Percentiles rank a stretch among this genome's conserved stretches.
Evolutionary conservation across 2,329 filamentous ascomycete genomes (phyloP).

Genomic region (Xylaria polymorpha): DNA sequence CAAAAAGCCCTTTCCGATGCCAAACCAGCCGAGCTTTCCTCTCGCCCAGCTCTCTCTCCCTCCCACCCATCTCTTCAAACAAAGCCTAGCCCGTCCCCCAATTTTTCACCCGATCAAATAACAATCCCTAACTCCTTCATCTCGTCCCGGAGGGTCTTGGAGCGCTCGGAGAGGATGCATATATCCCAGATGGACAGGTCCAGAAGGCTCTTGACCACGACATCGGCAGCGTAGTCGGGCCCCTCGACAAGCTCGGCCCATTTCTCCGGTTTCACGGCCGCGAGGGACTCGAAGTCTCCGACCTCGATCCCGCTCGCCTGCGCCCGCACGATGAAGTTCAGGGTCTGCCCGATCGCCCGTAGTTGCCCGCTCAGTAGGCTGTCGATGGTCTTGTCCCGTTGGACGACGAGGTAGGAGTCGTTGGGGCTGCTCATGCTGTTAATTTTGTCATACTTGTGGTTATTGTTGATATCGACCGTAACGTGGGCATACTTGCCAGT

Average conservation of each 20-base stretch:
- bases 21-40: too few relatives aligned
- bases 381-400: neutral
- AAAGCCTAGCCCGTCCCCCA: neutral
- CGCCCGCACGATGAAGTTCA: slow-evolving; percentile 34
- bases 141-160: slow-evolving; percentile 2
- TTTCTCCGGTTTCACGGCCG: slow-evolving; percentile 10
- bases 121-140: slow-evolving; percentile 17
- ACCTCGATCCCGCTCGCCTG: slow-evolving; percentile 23
- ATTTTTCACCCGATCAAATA: neutral
- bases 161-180: neutral
- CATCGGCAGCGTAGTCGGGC: slow-evolving; percentile 16
- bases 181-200: slow-evolving; percentile 7
- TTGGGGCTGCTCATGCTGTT: neutral
- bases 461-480: neutral
- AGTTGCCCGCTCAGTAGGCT: neutral
- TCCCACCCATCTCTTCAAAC: neutral
- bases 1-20: neutral
- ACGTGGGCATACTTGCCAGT: neutral
- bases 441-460: neutral
- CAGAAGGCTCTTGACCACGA: slow-evolving; percentile 12
- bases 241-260: slow-evolving; percentile 13
- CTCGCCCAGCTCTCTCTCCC: neutral
- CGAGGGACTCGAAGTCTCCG: slow-evolving; percentile 20
- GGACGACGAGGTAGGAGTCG: neutral
- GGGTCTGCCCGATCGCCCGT: slow-evolving; percentile 9